phyloP scores from a whole-genome alignment of 2,329 filamentous ascomycete genomes.

The Diaporthe humulicola region DNA sequence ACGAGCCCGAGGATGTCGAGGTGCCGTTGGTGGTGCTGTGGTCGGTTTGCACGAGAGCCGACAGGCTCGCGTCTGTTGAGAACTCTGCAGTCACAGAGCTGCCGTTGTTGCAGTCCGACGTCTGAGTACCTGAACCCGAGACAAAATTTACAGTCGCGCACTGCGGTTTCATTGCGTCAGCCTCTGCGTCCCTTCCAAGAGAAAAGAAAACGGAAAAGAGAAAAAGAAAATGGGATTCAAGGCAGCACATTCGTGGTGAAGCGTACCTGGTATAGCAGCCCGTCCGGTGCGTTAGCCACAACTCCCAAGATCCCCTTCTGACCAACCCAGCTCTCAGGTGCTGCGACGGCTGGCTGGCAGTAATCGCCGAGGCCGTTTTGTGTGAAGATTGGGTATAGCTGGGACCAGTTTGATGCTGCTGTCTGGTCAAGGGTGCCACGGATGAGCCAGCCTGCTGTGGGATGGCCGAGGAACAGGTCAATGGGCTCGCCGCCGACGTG shows the following conservation, averaged over 20 bases:
- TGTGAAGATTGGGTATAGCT: constrained; percentile 65
- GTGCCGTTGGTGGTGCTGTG: constrained; percentile 42
- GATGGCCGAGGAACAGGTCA: constrained; percentile 61
- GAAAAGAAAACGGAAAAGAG: no score
- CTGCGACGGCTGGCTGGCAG: constrained; percentile 63
- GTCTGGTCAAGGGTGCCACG: constrained; percentile 67
- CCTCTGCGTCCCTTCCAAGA: background rate
- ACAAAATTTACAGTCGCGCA: constrained; percentile 70
- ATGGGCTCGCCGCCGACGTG: constrained; percentile 70
- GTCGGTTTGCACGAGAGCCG: constrained; percentile 47
- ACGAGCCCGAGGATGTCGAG: constrained; percentile 40
- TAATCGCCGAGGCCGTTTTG: constrained; percentile 68
- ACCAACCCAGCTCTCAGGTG: constrained; percentile 65
- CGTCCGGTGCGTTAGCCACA: constrained; percentile 66
- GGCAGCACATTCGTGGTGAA: background rate
- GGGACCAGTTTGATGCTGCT: constrained; percentile 64
- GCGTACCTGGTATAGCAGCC: constrained; percentile 67
- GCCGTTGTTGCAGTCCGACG: constrained; percentile 54
- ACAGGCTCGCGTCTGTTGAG: constrained; percentile 48
- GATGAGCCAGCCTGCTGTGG: constrained; percentile 68
- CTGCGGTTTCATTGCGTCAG: constrained; percentile 48
- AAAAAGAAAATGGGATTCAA: background rate
- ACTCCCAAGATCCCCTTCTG: constrained; percentile 68
- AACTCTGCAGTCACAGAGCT: constrained; percentile 51
- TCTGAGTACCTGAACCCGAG: constrained; percentile 49